Evolutionary conservation across 768 basidiomycete genomes (phyloP), one percentile per base, ranked within the genome.

Genomic region (Amanita thiersii): DNA sequence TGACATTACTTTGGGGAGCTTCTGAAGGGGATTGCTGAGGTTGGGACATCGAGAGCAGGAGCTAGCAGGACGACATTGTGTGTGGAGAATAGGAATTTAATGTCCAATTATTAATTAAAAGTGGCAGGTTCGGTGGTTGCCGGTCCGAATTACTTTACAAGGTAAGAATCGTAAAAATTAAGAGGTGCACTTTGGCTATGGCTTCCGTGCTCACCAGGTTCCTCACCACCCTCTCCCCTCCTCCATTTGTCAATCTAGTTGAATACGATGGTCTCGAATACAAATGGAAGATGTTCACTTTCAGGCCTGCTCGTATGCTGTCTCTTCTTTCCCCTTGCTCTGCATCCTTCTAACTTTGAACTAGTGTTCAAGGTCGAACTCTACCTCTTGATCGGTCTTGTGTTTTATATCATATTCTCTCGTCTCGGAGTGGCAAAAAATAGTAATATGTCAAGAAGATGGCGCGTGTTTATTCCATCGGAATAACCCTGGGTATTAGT

Each of bases 201-300:
- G 54, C 56, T 33, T 56, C 58, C 35, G 45, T 55, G 34, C 39
- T 72, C 37, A 58, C 54, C 42, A 57, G 65, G 31, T 37, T 70
- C 23, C 47, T 73, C 23, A 46, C 55, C 5, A 48, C 47, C 26
- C 53, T 86, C 47, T 75, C 78, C 3, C 84, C 84, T 8, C 69
- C 77, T 0, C 74, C 78, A 2, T 64, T 77, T 41, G 52, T 70
- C 24, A 65, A 74, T 17, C 61, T 68, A 8, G 60, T 64, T 5
- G 65, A 82, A 5, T 96, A 91, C 57, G 70, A 82, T 25, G 91
- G 90, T 14, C 59, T 75, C 34, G 74, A 96, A 59, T 81, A 68
- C 57, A 70, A 63, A 47, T 92, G 83, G 81, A 80, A 72, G 55
- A 65, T 77, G 42, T 62, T 96, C 51, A 76, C 81, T 26, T 88